Conservation (phyloP, 2,329 filamentous ascomycete genomes). For the Beauveria bassiana region DNA sequence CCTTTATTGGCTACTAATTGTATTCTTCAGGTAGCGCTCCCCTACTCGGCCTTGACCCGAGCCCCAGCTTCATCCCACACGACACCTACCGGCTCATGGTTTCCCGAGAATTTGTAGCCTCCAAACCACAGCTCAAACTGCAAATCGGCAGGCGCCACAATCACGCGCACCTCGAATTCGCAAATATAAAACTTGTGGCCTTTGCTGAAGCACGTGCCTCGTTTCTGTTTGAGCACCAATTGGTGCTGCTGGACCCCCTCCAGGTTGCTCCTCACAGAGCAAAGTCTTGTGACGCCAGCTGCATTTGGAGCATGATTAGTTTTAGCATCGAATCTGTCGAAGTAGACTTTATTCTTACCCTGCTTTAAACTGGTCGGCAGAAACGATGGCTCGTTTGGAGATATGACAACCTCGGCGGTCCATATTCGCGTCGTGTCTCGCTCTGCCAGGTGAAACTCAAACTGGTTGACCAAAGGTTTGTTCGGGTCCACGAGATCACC, state of each 20-base stretch:
- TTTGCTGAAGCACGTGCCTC: conserved; percentile 24
- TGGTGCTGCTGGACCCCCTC: conserved; percentile 30
- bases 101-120: conserved; percentile 30
- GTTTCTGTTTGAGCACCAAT: conserved; percentile 29
- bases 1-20: no score
- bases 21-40: no score
- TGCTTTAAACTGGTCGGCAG: conserved; percentile 31
- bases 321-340: background rate
- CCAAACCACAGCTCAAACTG: conserved; percentile 37
- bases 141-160: conserved; percentile 48
- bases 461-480: conserved; percentile 24
- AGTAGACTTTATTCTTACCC: conserved; percentile 19
- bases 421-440: conserved; percentile 27
- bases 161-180: conserved; percentile 43
- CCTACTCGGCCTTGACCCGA: background rate
- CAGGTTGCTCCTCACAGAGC: conserved; percentile 33
- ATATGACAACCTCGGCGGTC: conserved; percentile 32
- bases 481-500: conserved; percentile 32
- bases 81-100: conserved; percentile 30
- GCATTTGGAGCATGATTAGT: background rate
- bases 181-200: conserved; percentile 32
- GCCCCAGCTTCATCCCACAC: conserved; percentile 22
- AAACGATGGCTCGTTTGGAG: conserved; percentile 27
- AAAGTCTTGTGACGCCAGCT: conserved; percentile 32
- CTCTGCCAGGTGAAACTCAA: conserved; percentile 26